Evolutionary conservation across 805 yeast genomes (phyloP), one percentile per base, ranked within the genome.

Genomic region (Ogataea dorogensis): DNA sequence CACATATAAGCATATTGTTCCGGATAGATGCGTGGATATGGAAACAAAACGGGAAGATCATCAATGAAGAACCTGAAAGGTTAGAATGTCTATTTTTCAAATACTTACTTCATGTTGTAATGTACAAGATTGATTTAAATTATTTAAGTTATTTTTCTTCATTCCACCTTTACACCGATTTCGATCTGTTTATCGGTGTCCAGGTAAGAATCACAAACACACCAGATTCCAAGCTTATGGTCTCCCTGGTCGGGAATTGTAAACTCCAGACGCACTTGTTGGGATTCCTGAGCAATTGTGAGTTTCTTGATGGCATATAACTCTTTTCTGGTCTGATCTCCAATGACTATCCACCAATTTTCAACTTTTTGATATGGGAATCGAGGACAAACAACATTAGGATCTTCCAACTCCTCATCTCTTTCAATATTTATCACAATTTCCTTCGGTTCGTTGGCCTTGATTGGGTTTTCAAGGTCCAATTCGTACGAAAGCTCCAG

Each of bases 1-100:
- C 93, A 78, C 98, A 93, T 93, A 63, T 93, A 93, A 21, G 89
- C 93, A 70, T 93, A 93, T 60, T 93, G 99, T 64, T 93, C 99
- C 2, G 98, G 99, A 58, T 93, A 93, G 37, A 93, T 91, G 54
- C 86, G 75, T 2, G 98, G 98, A 59, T 93, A 93, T 11, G 99
- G 99, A 60, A 93, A 93, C 36, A 87, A 70, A 21, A 93, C 95
- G 14, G 98, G 98, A 43, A 93, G 67, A 63, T 93, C 99, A 67
- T 91, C 99, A 44, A 93, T 93, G 59, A 63, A 85, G 68, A 93
- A 93, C 67, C 86, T 87, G 24, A 19, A 4, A 20, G 21, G 33
- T 30, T 31, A 36, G 34, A n/a, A 18, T n/a, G 3, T 15, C 5
- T 5, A 16, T 11, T 3, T 3, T 16, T 11, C 9, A 11, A 20